Conservation (phyloP, 2,329 filamentous ascomycete species). For the Cladosporium sp. region DNA sequence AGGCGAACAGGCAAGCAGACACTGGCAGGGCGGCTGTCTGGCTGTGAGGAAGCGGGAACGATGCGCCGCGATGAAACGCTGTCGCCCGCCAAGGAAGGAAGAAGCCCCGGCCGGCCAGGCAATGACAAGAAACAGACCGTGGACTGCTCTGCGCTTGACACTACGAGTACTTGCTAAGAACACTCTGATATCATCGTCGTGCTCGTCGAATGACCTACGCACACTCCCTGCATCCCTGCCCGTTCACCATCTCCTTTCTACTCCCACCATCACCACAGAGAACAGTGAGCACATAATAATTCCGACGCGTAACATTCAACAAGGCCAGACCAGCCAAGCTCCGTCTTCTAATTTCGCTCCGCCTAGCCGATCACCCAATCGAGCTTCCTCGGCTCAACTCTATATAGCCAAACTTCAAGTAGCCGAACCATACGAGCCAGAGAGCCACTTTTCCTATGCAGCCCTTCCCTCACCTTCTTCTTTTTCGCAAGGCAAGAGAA, state of each 20-base stretch:
- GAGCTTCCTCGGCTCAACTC: slow-evolving; percentile 1
- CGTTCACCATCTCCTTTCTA: background rate
- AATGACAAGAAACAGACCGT: background rate
- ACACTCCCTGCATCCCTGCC: background rate
- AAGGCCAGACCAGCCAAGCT: slow-evolving; percentile 4
- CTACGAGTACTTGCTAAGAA: background rate
- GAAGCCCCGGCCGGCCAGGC: background rate
- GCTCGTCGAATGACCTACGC: background rate
- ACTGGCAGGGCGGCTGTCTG: background rate
- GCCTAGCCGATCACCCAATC: slow-evolving; percentile 3
- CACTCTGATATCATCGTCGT: background rate
- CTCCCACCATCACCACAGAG: background rate
- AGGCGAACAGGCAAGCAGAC: background rate
- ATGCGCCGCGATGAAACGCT: slow-evolving; percentile 4
- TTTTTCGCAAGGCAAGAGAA: background rate
- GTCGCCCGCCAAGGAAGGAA: background rate
- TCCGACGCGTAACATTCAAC: background rate
- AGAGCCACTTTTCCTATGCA: background rate
- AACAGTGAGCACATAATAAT: background rate
- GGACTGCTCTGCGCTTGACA: background rate
- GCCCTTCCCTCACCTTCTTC: background rate
- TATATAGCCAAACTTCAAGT: background rate
- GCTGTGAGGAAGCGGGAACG: background rate
- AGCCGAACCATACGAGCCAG: background rate
- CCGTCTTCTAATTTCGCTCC: slow-evolving; percentile 10